Conservation (phyloP, 164 flowering plant genomes). For the Umbilicus rupestris region DNA sequence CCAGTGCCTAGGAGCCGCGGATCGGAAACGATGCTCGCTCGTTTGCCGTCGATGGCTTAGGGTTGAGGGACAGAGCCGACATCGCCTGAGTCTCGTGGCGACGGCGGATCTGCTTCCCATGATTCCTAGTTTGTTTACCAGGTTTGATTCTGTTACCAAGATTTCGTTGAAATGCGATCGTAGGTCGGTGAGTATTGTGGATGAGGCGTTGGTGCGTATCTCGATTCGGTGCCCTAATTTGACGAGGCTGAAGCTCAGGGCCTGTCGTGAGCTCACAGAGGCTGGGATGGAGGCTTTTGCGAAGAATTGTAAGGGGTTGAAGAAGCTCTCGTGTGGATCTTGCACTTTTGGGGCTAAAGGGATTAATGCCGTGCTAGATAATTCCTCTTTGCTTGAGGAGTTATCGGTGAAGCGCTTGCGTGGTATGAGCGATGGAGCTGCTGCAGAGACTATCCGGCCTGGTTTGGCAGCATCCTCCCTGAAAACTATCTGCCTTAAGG, state of each 20-base stretch:
- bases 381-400: conserved; percentile 68
- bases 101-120: conserved; percentile 22
- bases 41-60: conserved; percentile 43
- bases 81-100: conserved; percentile 45
- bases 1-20: conserved; percentile 35
- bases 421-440: conserved; percentile 42
- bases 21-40: conserved; percentile 39
- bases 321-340: conserved; percentile 45
- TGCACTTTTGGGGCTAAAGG: conserved; percentile 52
- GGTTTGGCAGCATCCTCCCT: conserved; percentile 54
- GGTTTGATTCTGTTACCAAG: conserved; percentile 47
- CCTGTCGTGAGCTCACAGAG: conserved; percentile 40
- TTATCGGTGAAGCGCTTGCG: conserved; percentile 80
- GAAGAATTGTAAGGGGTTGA: conserved; percentile 36
- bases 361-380: conserved; percentile 67
- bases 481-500: conserved; percentile 62
- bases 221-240: conserved; percentile 39
- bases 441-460: conserved; percentile 59
- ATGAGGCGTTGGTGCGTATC: conserved; percentile 31
- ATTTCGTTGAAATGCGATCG: conserved; percentile 49
- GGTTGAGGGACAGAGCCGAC: conserved; percentile 47
- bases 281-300: conserved; percentile 35
- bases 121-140: conserved; percentile 27
- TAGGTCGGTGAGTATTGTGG: conserved; percentile 31
- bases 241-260: conserved; percentile 45